Conservation (phyloP, 2,329 filamentous ascomycete genomes). For the Epichloe festucae region DNA sequence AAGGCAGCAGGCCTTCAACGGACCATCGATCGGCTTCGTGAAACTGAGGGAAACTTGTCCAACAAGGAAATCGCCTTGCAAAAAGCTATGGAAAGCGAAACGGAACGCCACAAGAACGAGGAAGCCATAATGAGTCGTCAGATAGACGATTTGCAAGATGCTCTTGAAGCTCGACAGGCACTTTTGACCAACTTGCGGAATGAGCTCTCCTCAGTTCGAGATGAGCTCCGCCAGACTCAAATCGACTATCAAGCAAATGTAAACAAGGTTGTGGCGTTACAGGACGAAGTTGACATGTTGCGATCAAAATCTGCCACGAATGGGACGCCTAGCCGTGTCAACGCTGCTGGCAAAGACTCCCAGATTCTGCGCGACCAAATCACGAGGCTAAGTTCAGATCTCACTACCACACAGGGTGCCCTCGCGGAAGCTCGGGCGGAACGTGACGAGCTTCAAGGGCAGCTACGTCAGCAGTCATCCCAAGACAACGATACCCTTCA, state of each 20-base stretch:
- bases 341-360: slow-evolving; percentile 46
- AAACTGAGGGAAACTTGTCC: slow-evolving; percentile 53
- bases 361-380: slow-evolving; percentile 51
- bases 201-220: slow-evolving; percentile 52
- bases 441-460: slow-evolving; percentile 51
- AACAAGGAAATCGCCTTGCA: slow-evolving; percentile 55
- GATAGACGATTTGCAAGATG: slow-evolving; percentile 59
- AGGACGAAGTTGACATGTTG: slow-evolving; percentile 66
- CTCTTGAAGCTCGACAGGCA: slow-evolving; percentile 54
- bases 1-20: slow-evolving; percentile 54
- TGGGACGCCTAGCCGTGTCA: slow-evolving; percentile 28
- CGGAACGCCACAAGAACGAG: slow-evolving; percentile 57
- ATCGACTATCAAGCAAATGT: slow-evolving; percentile 48
- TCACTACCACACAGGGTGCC: slow-evolving; percentile 43
- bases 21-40: slow-evolving; percentile 57
- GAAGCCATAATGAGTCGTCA: slow-evolving; percentile 59
- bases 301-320: slow-evolving; percentile 26
- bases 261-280: slow-evolving; percentile 54
- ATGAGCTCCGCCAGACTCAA: slow-evolving; percentile 57
- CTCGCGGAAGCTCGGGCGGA: slow-evolving; percentile 49
- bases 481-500: slow-evolving; percentile 46
- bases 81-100: slow-evolving; percentile 56
- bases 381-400: slow-evolving; percentile 43
- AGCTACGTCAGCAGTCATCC: slow-evolving; percentile 41
- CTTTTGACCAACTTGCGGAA: slow-evolving; percentile 51